phyloP scores from a whole-genome alignment of 2,329 filamentous ascomycete genomes.

The Periconia sp. region DNA sequence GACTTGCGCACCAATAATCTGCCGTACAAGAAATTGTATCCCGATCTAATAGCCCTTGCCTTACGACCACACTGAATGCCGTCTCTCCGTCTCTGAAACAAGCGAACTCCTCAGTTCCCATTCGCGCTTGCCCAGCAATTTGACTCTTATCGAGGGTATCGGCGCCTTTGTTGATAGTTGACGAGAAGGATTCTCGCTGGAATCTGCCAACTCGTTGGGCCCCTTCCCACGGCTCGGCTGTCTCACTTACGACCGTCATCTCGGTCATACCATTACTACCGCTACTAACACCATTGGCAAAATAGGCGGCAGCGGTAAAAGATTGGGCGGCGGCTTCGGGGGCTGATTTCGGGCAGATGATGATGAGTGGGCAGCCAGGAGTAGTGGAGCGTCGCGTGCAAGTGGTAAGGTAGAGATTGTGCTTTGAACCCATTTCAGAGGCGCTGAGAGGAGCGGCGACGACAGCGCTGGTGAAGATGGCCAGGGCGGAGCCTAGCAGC shows the following conservation, averaged over 20 bases:
- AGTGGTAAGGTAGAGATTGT: conserved; percentile 1
- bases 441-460: not conserved
- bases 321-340: not conserved
- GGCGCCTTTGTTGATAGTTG: conserved; percentile 17
- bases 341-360: not conserved
- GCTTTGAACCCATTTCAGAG: conserved; percentile 2
- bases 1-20: conserved; percentile 26
- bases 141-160: conserved; percentile 13
- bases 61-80: conserved; percentile 13
- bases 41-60: conserved; percentile 3
- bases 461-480: not conserved
- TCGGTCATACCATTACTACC: not conserved
- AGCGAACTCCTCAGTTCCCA: conserved; percentile 22
- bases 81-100: conserved; percentile 25
- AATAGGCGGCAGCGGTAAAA: conserved; percentile 2
- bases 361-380: not conserved
- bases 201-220: conserved; percentile 1
- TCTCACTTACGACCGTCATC: not conserved
- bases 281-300: not conserved
- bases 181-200: not conserved
- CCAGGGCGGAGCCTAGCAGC: not conserved
- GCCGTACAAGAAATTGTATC: conserved; percentile 14
- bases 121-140: conserved; percentile 18
- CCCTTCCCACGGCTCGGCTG: conserved; percentile 10
- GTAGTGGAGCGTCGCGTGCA: not conserved